These are phyloP conservation scores for Carex pumila DNA, from an alignment of 176 grass and related monocot genomes.

Conservation along the genomic window DNA sequence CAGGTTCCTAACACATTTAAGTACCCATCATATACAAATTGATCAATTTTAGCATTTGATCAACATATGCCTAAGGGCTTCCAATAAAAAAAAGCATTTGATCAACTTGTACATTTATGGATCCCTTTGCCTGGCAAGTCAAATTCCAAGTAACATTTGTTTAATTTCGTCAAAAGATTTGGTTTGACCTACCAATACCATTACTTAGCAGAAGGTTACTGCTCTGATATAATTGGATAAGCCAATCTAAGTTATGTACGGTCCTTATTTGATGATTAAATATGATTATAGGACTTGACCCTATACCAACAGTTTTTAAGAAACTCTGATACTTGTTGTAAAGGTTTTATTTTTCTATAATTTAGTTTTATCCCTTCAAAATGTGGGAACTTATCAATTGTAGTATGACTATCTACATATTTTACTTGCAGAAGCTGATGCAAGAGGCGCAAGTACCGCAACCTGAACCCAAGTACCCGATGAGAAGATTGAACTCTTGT, in stretches of 20 bases:
- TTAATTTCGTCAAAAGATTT: not conserved
- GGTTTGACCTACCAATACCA: not conserved
- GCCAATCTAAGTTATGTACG: not conserved
- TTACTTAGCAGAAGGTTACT: not conserved
- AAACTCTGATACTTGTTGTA: not conserved
- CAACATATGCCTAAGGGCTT: no score
- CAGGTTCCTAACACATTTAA: not conserved
- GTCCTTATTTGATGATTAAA: not conserved
- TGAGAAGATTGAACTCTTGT: conserved; percentile 66
- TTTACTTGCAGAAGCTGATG: conserved; percentile 38
- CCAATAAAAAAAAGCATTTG: no score
- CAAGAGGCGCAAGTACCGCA: conserved; percentile 47
- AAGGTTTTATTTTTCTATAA: not conserved
- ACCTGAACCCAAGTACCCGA: conserved; percentile 43
- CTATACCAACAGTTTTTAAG: not conserved
- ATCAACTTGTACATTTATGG: not conserved
- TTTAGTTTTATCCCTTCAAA: not conserved
- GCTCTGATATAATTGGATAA: not conserved
- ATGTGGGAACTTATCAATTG: not conserved
- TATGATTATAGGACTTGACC: not conserved
- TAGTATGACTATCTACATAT: not conserved
- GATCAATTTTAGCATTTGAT: not conserved
- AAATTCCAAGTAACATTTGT: not conserved
- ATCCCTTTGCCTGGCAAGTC: not conserved
- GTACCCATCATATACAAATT: not conserved